Base-by-base conservation (phyloP, 305 asterid genomes). In the Nicotiana rustica region DNA sequence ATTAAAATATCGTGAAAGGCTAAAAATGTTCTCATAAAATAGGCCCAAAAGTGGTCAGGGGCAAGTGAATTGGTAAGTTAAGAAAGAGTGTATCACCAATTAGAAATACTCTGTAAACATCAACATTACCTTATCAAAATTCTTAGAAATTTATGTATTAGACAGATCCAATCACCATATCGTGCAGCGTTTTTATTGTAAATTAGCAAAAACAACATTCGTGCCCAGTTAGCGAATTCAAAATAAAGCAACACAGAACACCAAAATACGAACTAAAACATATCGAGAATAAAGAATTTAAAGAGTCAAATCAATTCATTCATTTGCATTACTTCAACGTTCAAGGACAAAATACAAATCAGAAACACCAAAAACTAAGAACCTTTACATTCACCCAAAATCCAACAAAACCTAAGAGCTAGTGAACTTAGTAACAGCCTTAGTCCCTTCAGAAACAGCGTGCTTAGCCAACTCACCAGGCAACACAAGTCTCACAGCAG, bases 401-500 rank as follows among this genome's bases (percentile, higher is more conserved):
- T 10, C 18, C 59, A 35, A 57, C 41, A 44, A 19, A 19, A 33
- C 33, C 62, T 29, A 89, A 73, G 87, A 80, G 41, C 92, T 89
- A 21, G 92, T 86, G 35, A 89, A 89, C 82, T 89, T 89, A 10
- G 92, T 89, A n/a, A 89, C 92, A 13, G 92, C 90, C 84, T 89
- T 89, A 0, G 90, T 89, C 3, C 91, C 91, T 82, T 89, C 91
- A 0, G 91, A 88, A 5, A 90, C 91, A 0, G 92, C 92, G 18
- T 88, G 92, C 29, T 90, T 90, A 0, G 92, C 92, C 35, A 90
- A 89, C 65, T 90, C 92, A 0, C 91, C 92, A 17, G 92, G 91
- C 31, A 90, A 77, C 3, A 88, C 91, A 81, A 90, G 65, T 18
- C 90, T 68, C 13, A 88, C 91, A 7, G 92, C 91, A 0, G 92